A percentile compares a stretch with the other conserved stretches of the same genome.
Evolutionary conservation across 176 grass and related monocot species (phyloP).

Genomic region (Metroxylon sagu): DNA sequence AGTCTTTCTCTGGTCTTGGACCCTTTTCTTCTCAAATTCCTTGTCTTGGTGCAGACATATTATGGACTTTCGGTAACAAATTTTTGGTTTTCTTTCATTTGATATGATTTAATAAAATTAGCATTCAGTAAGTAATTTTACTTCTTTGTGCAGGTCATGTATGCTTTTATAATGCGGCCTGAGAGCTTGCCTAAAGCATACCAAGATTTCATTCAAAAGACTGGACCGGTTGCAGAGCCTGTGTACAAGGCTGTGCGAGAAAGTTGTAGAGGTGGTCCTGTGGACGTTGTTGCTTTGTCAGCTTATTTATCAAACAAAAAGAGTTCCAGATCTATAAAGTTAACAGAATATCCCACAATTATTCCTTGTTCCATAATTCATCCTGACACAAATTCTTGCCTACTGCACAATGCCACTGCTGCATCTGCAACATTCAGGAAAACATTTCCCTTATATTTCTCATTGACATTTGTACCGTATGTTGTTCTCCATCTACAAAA

Average conservation of each 20-base stretch:
- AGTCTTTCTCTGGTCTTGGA: no score
- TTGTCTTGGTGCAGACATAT: no score
- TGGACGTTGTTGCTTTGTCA: conserved; percentile 58
- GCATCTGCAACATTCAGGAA: conserved; percentile 91
- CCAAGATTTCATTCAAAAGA: conserved; percentile 96
- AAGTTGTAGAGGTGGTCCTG: conserved; percentile 72
- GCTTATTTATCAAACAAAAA: conserved; percentile 58
- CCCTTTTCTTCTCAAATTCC: no score
- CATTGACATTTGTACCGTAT: conserved; percentile 90
- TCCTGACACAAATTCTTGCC: conserved; percentile 69
- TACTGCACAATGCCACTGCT: conserved; percentile 61
- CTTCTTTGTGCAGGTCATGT: conserved; percentile 74
- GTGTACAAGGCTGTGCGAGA: conserved; percentile 73
- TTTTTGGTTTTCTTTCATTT: background rate
- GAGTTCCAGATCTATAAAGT: conserved; percentile 35
- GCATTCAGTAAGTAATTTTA: background rate
- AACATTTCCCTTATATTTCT: conserved; percentile 95
- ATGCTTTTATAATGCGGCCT: conserved; percentile 96
- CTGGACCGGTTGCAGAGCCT: conserved; percentile 83
- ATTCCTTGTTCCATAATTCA: conserved; percentile 92
- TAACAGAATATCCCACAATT: conserved; percentile 51
- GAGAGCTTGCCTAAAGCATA: conserved; percentile 98
- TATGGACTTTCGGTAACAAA: background rate
- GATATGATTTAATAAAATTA: background rate
- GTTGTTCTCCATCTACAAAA: conserved; percentile 94